phyloP scores from a whole-genome alignment of 164 flowering plant genomes.

The Vitis rupestris region DNA sequence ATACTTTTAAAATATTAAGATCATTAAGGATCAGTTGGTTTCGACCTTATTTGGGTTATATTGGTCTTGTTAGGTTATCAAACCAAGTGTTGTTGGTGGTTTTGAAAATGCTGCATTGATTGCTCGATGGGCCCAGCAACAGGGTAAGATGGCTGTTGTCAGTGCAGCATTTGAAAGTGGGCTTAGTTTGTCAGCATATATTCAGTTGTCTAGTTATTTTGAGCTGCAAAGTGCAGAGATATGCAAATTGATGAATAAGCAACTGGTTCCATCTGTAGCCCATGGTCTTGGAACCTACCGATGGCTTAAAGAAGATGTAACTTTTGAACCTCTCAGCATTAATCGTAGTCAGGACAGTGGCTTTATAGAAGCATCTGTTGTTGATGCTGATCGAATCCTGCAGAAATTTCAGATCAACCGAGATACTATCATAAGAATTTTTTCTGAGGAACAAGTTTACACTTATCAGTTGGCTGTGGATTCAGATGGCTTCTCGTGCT shows the following conservation, averaged over 20 bases:
- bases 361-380: conserved; percentile 65
- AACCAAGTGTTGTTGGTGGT: conserved; percentile 93
- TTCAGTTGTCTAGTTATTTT: conserved; percentile 65
- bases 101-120: conserved; percentile 79
- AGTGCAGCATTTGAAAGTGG: conserved; percentile 92
- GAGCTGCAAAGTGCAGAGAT: conserved; percentile 51
- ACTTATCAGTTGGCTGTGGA: conserved; percentile 44
- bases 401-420: conserved; percentile 51
- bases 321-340: conserved; percentile 43
- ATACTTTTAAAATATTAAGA: neutral
- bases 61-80: conserved; percentile 63
- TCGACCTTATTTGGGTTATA: conserved; percentile 1
- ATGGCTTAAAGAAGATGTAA: conserved; percentile 88
- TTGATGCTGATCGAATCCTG: conserved; percentile 55
- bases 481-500: conserved; percentile 34
- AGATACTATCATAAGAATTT: conserved; percentile 32
- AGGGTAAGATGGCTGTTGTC: conserved; percentile 77
- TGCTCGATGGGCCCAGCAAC: conserved; percentile 85
- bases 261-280: conserved; percentile 42
- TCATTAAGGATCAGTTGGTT: neutral
- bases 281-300: conserved; percentile 96
- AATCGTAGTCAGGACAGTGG: conserved; percentile 37
- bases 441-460: conserved; percentile 30
- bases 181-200: conserved; percentile 68
- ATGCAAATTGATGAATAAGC: conserved; percentile 35